A percentile compares a stretch with the other conserved stretches of the same genome.
Evolutionary conservation across 768 basidiomycete species (phyloP).

Genomic region (Lactifluus pinguis): DNA sequence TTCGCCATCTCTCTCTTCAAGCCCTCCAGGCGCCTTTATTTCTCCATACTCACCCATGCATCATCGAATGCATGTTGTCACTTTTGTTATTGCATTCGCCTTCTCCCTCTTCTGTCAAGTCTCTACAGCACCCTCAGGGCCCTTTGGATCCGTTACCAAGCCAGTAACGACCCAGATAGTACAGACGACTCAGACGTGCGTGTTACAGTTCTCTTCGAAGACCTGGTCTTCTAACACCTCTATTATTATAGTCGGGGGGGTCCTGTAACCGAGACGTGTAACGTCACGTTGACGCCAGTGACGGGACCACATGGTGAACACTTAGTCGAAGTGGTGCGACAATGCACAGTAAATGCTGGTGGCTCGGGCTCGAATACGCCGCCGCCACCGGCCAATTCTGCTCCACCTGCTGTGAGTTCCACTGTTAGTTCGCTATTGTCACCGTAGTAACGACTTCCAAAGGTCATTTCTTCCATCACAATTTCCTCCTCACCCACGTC

Average conservation of each 20-base stretch:
- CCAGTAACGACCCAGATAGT: constrained; percentile 32
- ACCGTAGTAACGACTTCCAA: not conserved
- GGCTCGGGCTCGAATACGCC: not conserved
- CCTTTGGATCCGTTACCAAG: constrained; percentile 17
- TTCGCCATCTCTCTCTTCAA: constrained; percentile 15
- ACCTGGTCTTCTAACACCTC: not conserved
- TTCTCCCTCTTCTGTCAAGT: not conserved
- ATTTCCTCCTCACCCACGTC: not conserved
- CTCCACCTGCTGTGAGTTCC: not conserved
- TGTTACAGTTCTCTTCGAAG: not conserved
- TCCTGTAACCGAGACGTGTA: constrained; percentile 29
- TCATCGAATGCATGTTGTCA: constrained; percentile 11
- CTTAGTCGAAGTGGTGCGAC: constrained; percentile 27
- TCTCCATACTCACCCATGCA: constrained; percentile 23
- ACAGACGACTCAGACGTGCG: constrained; percentile 34
- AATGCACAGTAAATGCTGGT: constrained; percentile 22
- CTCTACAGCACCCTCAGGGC: not conserved
- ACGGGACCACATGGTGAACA: constrained; percentile 24
- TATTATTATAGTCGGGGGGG: constrained; percentile 21
- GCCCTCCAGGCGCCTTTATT: constrained; percentile 14
- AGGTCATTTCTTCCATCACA: not conserved
- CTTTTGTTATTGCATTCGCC: not conserved
- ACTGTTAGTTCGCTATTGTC: not conserved
- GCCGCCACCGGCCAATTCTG: not conserved
- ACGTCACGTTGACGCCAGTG: constrained; percentile 29